Evolutionary conservation across 2,329 filamentous ascomycete species (phyloP).

Genomic region (Aureobasidium sp.): DNA sequence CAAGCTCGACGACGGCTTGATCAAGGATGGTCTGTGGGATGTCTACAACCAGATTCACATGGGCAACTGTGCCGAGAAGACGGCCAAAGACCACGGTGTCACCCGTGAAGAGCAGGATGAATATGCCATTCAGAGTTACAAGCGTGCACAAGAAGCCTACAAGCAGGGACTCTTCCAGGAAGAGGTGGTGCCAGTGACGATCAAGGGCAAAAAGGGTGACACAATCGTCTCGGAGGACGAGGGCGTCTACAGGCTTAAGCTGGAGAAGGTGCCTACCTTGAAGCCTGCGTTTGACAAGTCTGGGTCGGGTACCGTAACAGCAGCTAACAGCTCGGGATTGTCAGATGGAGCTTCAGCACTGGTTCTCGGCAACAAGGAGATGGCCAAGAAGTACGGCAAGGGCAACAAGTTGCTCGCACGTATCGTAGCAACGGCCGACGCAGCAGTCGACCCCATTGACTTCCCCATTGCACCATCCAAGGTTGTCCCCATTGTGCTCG

Average conservation of each 20-base stretch:
- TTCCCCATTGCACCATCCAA: slow-evolving; percentile 90
- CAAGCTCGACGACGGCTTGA: slow-evolving; percentile 80
- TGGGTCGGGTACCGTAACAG: slow-evolving; percentile 82
- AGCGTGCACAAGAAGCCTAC: slow-evolving; percentile 86
- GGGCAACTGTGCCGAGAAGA: slow-evolving; percentile 93
- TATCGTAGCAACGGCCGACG: slow-evolving; percentile 80
- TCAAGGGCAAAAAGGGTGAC: slow-evolving; percentile 77
- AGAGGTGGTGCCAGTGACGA: slow-evolving; percentile 80
- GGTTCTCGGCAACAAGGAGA: slow-evolving; percentile 70
- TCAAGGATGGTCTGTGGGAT: slow-evolving; percentile 92
- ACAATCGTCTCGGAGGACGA: slow-evolving; percentile 74
- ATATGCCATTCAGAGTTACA: slow-evolving; percentile 83
- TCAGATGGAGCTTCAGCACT: slow-evolving; percentile 92
- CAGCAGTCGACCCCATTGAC: slow-evolving; percentile 82
- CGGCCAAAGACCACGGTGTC: slow-evolving; percentile 77
- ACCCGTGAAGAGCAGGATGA: slow-evolving; percentile 81
- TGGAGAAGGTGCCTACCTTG: slow-evolving; percentile 75
- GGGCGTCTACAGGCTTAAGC: slow-evolving; percentile 76
- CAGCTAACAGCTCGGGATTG: slow-evolving; percentile 86
- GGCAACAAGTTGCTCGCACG: slow-evolving; percentile 76
- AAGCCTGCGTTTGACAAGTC: slow-evolving; percentile 88
- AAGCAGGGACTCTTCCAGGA: slow-evolving; percentile 73
- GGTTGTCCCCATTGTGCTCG: slow-evolving; percentile 81
- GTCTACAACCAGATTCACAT: slow-evolving; percentile 97
- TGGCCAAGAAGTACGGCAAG: slow-evolving; percentile 71